Conservation (phyloP, 306 rosid genomes). For the Hippophae rhamnoides region DNA sequence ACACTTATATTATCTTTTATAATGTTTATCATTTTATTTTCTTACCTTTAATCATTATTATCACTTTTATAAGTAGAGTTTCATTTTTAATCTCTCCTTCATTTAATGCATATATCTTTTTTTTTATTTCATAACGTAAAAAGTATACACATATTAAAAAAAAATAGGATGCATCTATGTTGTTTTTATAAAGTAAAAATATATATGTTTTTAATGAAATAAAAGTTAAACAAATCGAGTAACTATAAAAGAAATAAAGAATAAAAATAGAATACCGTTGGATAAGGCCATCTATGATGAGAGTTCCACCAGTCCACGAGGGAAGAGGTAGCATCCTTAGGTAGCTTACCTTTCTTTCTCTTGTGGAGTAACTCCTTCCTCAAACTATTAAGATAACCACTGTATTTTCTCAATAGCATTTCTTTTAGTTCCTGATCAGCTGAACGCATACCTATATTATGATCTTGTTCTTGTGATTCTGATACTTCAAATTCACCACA, state of each 20-base stretch:
- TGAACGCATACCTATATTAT: constrained; percentile 1
- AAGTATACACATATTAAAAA: no score
- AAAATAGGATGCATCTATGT: no score
- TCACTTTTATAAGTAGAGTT: no score
- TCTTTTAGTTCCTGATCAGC: constrained; percentile 53
- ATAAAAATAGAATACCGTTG: constrained; percentile 41
- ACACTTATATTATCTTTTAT: no score
- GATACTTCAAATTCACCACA: constrained; percentile 34
- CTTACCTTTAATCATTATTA: no score
- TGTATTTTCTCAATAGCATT: constrained; percentile 66
- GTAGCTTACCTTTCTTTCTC: constrained; percentile 82
- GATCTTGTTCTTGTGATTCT: constrained; percentile 14
- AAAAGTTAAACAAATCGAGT: not conserved
- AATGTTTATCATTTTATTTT: no score
- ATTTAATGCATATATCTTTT: no score
- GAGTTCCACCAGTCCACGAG: constrained; percentile 65
- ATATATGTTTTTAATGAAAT: not conserved
- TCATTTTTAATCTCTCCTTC: no score
- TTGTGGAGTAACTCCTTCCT: constrained; percentile 61
- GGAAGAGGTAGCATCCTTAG: constrained; percentile 58
- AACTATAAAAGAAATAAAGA: not conserved
- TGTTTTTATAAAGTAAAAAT: no score
- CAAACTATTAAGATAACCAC: constrained; percentile 64
- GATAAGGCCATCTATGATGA: constrained; percentile 84
- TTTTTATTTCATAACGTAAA: no score